Percentiles rank a stretch among this genome's conserved stretches.
Evolutionary conservation across 1,284 basidiomycete species (phyloP).

Genomic region (Ceratobasidium sp.): DNA sequence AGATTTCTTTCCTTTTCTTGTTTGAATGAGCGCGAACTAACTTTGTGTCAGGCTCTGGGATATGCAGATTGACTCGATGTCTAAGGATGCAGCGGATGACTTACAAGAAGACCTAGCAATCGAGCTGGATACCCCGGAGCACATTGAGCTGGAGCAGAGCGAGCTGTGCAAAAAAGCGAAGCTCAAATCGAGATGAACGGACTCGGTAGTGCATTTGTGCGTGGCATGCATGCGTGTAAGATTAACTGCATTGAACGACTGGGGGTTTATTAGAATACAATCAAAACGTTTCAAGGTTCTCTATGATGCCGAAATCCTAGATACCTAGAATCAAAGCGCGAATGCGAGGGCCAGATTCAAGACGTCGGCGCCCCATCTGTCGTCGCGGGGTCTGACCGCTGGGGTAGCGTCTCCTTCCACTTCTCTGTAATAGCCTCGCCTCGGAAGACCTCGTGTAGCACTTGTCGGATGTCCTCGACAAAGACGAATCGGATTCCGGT

Average conservation of each 20-base stretch:
- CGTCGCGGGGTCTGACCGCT: conserved; percentile 22
- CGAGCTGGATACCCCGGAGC: conserved; percentile 75
- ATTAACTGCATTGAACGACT: conserved; percentile 27
- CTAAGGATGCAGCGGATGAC: conserved; percentile 67
- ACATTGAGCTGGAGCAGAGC: conserved; percentile 65
- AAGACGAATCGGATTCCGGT: conserved; percentile 92
- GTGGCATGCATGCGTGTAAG: conserved; percentile 21
- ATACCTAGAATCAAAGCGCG: conserved; percentile 1
- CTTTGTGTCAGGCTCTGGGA: conserved; percentile 69
- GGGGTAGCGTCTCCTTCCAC: conserved; percentile 68
- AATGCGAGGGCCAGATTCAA: background rate
- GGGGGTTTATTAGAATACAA: conserved; percentile 29
- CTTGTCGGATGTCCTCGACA: conserved; percentile 90
- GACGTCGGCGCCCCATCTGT: conserved; percentile 12
- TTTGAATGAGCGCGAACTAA: background rate
- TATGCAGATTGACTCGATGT: conserved; percentile 70
- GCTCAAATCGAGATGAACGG: conserved; percentile 45
- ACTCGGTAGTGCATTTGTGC: background rate
- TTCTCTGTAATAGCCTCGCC: conserved; percentile 67
- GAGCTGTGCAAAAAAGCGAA: conserved; percentile 56
- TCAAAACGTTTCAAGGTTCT: conserved; percentile 4
- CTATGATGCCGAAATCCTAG: too few species aligned
- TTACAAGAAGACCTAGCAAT: conserved; percentile 79
- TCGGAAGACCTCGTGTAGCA: conserved; percentile 85
- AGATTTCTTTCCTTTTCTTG: background rate